Evolutionary conservation across 139 green algal genomes (phyloP).

Genomic region (Zygnema circumcarinatum): DNA sequence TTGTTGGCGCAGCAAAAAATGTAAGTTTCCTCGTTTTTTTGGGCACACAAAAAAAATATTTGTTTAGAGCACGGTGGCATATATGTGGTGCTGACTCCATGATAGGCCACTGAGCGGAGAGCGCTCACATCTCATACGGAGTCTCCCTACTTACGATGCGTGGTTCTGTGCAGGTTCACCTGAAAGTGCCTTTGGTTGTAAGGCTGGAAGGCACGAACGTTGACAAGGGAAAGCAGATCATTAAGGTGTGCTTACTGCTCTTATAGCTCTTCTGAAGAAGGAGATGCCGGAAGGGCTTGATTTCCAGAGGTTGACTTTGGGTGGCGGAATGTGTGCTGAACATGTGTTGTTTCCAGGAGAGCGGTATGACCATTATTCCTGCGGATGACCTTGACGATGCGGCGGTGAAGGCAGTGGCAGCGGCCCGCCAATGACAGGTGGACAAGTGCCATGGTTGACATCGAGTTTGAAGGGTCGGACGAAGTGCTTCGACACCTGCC

Average conservation of each 20-base stretch:
- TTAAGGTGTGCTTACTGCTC: constrained; percentile 63
- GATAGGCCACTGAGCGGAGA: no score
- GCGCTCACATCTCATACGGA: no score
- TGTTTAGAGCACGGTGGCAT: neutral
- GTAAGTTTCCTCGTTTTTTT: constrained; percentile 54
- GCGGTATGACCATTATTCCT: constrained; percentile 83
- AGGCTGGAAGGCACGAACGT: constrained; percentile 99
- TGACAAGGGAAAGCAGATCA: constrained; percentile 88
- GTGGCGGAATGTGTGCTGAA: no score
- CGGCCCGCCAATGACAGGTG: constrained; percentile 4
- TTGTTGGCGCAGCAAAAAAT: constrained; percentile 93
- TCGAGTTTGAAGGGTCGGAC: no score
- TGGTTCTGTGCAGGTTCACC: constrained; percentile 73
- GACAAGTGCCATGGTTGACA: no score
- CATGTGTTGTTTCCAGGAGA: constrained; percentile 46
- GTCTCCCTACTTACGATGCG: no score
- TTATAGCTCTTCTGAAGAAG: neutral
- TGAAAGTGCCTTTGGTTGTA: constrained; percentile 91
- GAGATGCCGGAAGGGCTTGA: neutral
- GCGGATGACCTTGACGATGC: constrained; percentile 96
- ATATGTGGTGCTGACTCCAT: no score
- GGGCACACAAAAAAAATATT: neutral
- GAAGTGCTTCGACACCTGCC: no score
- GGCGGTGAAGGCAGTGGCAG: constrained; percentile 88
- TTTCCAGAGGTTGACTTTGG: neutral